Conservation (phyloP, 1,139 yeast genomes). For the Yamadazyma sp. region DNA sequence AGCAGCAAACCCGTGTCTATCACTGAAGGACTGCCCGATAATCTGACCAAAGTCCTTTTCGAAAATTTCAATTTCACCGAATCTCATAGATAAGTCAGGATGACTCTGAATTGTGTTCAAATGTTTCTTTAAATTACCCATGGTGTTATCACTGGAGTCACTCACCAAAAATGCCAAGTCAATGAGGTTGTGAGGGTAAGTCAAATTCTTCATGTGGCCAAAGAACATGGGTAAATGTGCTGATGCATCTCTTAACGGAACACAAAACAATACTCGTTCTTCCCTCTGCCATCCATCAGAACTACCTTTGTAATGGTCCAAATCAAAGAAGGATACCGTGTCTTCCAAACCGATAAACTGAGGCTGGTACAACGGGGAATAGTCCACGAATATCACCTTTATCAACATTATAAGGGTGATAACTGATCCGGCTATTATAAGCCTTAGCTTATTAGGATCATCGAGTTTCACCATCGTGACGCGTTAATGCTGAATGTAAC, state of each 20-base stretch:
- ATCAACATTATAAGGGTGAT: slow-evolving; percentile 7
- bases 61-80: slow-evolving; percentile 57
- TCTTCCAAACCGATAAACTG: slow-evolving; percentile 21
- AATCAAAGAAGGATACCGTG: slow-evolving; percentile 43
- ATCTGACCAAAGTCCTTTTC: slow-evolving; percentile 55
- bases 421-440: slow-evolving; percentile 9
- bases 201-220: slow-evolving; percentile 54
- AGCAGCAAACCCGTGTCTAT: slow-evolving; percentile 54
- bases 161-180: slow-evolving; percentile 60
- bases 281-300: slow-evolving; percentile 56
- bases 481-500: no score
- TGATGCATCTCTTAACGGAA: slow-evolving; percentile 61
- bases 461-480: slow-evolving; percentile 6
- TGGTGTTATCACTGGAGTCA: slow-evolving; percentile 58
- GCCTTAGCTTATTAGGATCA: slow-evolving; percentile 9
- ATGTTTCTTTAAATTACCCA: slow-evolving; percentile 46
- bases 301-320: slow-evolving; percentile 42
- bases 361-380: slow-evolving; percentile 22
- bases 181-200: slow-evolving; percentile 57
- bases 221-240: slow-evolving; percentile 65
- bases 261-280: slow-evolving; percentile 56
- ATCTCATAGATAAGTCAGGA: slow-evolving; percentile 40
- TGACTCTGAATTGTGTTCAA: slow-evolving; percentile 45
- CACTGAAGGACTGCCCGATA: slow-evolving; percentile 53
- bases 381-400: slow-evolving; percentile 8